Conservation (phyloP, 345 rosid species). For the Crucihimalaya himalaica region DNA sequence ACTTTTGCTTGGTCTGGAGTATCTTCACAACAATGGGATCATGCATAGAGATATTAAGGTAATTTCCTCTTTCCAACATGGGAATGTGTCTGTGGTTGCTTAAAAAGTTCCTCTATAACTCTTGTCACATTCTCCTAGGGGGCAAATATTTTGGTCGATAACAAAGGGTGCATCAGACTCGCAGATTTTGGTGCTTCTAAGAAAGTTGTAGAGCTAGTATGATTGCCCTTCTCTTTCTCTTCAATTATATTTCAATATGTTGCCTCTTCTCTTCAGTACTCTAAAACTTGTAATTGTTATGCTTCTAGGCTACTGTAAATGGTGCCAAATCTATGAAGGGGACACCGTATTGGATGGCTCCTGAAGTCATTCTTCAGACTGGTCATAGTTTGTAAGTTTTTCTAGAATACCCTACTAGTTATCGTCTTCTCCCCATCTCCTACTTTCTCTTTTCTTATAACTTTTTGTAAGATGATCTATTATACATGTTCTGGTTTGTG, state of each 20-base stretch:
- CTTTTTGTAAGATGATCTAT: constrained; percentile 14
- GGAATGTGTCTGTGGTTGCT: constrained; percentile 1
- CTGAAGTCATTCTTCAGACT: constrained; percentile 92
- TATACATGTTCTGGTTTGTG: constrained; percentile 6
- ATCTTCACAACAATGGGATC: constrained; percentile 78
- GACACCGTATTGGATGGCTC: constrained; percentile 97
- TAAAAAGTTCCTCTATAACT: not conserved
- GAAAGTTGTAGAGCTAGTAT: constrained; percentile 71
- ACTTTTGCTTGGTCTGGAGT: constrained; percentile 67
- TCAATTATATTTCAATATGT: not conserved
- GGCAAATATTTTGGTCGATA: constrained; percentile 91
- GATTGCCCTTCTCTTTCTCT: constrained; percentile 14
- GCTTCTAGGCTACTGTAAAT: constrained; percentile 68
- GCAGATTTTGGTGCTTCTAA: constrained; percentile 97
- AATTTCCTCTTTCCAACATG: not conserved
- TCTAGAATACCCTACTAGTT: constrained; percentile 4
- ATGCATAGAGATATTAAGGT: constrained; percentile 95
- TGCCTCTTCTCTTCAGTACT: constrained; percentile 16
- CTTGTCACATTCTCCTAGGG: constrained; percentile 51
- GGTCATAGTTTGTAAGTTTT: constrained; percentile 87
- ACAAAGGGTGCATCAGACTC: constrained; percentile 85
- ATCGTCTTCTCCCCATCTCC: constrained; percentile 10
- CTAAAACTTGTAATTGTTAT: constrained; percentile 22
- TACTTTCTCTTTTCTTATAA: not conserved
- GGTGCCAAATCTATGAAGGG: constrained; percentile 97